Conservation (phyloP, 805 yeast species). For the Ogataea zsoltii region DNA sequence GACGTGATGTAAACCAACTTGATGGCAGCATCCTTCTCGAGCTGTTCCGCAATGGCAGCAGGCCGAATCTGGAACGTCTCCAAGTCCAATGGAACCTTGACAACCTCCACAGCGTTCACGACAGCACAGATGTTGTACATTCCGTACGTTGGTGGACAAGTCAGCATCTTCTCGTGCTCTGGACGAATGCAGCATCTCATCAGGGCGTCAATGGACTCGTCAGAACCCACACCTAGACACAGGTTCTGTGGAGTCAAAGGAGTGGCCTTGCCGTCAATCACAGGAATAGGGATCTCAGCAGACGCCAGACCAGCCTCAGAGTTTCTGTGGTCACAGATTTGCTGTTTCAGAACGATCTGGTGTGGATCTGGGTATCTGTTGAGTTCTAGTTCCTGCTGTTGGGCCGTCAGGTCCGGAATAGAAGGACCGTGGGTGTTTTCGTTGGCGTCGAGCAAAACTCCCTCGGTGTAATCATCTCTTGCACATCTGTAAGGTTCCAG, state of each 20-base stretch:
- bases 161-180: slow-evolving; percentile 75
- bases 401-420: slow-evolving; percentile 41
- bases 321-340: slow-evolving; percentile 73
- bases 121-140: slow-evolving; percentile 93
- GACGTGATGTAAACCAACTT: slow-evolving; percentile 85
- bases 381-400: slow-evolving; percentile 56
- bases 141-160: slow-evolving; percentile 96
- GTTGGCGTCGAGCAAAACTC: slow-evolving; percentile 90
- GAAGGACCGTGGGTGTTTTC: slow-evolving; percentile 95
- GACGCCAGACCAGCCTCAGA: slow-evolving; percentile 34
- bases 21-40: slow-evolving; percentile 58
- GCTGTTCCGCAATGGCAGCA: slow-evolving; percentile 50
- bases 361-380: slow-evolving; percentile 98
- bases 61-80: slow-evolving; percentile 64
- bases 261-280: slow-evolving; percentile 10
- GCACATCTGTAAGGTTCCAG: slow-evolving; percentile 96
- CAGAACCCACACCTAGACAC: slow-evolving; percentile 96
- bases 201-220: slow-evolving; percentile 88
- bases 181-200: slow-evolving; percentile 85
- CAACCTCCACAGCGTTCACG: slow-evolving; percentile 82
- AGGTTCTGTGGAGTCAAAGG: slow-evolving; percentile 58
- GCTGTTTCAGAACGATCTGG: slow-evolving; percentile 72
- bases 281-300: slow-evolving; percentile 27
- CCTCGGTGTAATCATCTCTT: slow-evolving; percentile 89
- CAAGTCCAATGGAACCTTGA: slow-evolving; percentile 70